phyloP scores from a whole-genome alignment of 1,284 basidiomycete species.

The Fomitopsis pinicola region DNA sequence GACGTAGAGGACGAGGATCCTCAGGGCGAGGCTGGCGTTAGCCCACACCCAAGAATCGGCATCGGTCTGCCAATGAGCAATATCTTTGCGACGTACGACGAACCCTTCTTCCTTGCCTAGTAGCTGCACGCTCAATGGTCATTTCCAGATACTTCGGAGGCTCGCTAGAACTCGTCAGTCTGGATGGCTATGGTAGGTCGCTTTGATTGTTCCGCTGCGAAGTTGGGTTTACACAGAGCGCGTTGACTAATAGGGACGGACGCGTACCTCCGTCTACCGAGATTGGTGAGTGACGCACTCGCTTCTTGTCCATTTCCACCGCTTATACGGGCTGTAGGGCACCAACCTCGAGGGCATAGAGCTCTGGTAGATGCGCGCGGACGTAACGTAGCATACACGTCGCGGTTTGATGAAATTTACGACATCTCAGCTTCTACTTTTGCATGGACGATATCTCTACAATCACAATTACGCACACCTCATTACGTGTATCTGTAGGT shows the following conservation, averaged over 20 bases:
- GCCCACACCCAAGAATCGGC: slow-evolving; percentile 62
- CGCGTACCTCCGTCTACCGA: slow-evolving; percentile 76
- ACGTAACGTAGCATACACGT: not conserved
- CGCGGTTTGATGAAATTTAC: not conserved
- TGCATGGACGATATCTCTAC: too few species aligned
- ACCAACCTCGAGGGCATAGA: slow-evolving; percentile 83
- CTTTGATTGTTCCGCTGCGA: slow-evolving; percentile 15
- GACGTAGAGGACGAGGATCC: slow-evolving; percentile 29
- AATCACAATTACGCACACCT: not conserved
- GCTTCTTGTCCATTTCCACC: not conserved
- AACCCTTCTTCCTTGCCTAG: not conserved
- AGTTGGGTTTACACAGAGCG: not conserved
- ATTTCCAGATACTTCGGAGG: slow-evolving; percentile 71
- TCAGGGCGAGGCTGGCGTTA: slow-evolving; percentile 43
- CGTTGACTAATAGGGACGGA: slow-evolving; percentile 59
- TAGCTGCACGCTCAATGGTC: not conserved
- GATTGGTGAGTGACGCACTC: slow-evolving; percentile 51
- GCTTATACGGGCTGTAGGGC: slow-evolving; percentile 41
- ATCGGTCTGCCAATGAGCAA: slow-evolving; percentile 84
- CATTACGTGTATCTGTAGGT: not conserved
- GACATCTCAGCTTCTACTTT: too few species aligned
- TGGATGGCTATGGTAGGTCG: slow-evolving; percentile 79
- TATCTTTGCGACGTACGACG: slow-evolving; percentile 69
- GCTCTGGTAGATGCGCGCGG: slow-evolving; percentile 36
- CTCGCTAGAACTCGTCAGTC: slow-evolving; percentile 72